Base-by-base conservation (phyloP, 139 green algal genomes). In the Closterium sp. region DNA sequence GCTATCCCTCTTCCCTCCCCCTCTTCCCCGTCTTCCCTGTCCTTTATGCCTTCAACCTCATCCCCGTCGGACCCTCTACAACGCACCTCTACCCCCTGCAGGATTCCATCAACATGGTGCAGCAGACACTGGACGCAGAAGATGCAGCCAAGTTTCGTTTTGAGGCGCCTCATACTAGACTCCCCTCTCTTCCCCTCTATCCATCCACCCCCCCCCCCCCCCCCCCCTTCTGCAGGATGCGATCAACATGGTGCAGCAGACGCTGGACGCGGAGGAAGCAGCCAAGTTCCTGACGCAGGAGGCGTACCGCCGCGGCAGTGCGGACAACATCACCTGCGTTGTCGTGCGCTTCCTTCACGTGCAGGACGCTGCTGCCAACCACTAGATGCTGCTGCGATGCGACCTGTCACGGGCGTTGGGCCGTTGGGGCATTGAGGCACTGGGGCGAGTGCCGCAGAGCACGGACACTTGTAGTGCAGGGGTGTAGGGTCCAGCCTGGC, bases 321-420 rank as follows among this genome's bases (percentile, higher is more conserved):
- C 83, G 10, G 92, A 95, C 36, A 95, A 95, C 88, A 94, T 95
- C 91, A 95, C 90, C 31, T 95, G 92, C 76, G 87, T 95, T 1
- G 92, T 95, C 25, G 91, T 94, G 84, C 92, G 92, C 31, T 94
- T 95, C 55, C 89, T 93, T 21, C 43, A 90, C 38, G 55, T 76
- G 55, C 55, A 76, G 90, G 55, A 76, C 55, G 55, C 16, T 19
- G 55, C 55, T 28, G 55, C 55, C 9, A 19, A 16, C 55, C 86
- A 89, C 86, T 76, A 89, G 33, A 32, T 38, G 85, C 85, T 89
- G 31, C 85, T 69, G 81, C n/a, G 0, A 76, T 76, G 55, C n/a
- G n/a, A n/a, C n/a, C n/a, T n/a, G n/a, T n/a, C n/a, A n/a, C n/a
- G n/a, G n/a, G n/a, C n/a, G n/a, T n/a, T n/a, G n/a, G n/a, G n/a